phyloP scores from a whole-genome alignment of 495 filamentous ascomycete species.

The Podospora didyma region DNA sequence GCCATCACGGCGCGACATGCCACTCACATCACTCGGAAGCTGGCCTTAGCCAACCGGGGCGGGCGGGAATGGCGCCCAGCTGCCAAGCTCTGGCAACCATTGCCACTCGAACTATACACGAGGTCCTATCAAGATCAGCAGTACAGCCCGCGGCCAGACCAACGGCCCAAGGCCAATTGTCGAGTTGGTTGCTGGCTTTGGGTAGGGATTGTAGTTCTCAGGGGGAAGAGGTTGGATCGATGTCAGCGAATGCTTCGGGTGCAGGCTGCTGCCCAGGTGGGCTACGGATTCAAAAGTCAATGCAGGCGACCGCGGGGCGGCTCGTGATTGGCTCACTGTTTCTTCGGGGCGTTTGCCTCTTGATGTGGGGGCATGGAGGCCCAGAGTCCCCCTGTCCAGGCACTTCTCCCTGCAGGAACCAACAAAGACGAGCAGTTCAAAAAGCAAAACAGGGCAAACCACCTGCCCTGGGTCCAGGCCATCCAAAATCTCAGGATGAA shows the following conservation, averaged over 20 bases:
- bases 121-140: constrained; percentile 13
- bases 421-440: background rate
- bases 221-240: constrained; percentile 4
- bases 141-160: constrained; percentile 13
- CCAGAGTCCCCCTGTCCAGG: background rate
- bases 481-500: background rate
- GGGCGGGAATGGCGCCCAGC: background rate
- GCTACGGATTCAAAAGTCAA: constrained; percentile 22
- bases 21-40: background rate
- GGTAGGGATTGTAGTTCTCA: background rate
- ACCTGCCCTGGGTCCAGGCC: background rate
- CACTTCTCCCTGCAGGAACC: background rate
- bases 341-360: background rate
- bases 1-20: background rate
- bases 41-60: background rate
- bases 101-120: background rate
- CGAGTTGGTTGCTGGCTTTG: background rate
- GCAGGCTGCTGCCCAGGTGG: constrained; percentile 1
- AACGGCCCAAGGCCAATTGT: background rate
- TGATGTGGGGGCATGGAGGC: background rate
- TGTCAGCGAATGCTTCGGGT: constrained; percentile 21
- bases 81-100: background rate
- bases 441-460: background rate
- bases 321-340: constrained; percentile 9
- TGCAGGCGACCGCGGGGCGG: background rate